Evolutionary conservation across 805 yeast species (phyloP).

Genomic region (Monosporozyma yasuniensis): DNA sequence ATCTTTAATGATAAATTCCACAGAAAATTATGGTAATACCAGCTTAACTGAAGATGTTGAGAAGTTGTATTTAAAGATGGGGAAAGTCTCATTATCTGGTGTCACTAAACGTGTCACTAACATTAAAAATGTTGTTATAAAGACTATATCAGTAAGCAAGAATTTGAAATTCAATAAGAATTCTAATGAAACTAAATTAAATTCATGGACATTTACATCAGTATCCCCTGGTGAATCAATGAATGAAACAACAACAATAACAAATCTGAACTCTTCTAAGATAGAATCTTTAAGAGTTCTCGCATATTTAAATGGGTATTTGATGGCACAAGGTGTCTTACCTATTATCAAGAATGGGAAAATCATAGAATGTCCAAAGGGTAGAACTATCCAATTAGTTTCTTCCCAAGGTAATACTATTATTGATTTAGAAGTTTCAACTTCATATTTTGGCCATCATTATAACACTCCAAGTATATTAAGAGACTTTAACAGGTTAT

Average conservation of each 20-base stretch:
- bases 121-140: constrained; percentile 19
- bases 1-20: constrained; percentile 19
- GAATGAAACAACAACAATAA: constrained; percentile 60
- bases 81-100: constrained; percentile 31
- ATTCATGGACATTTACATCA: constrained; percentile 63
- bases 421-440: constrained; percentile 42
- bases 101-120: constrained; percentile 11
- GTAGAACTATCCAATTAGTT: constrained; percentile 37
- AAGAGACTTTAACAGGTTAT: constrained; percentile 48
- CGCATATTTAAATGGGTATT: constrained; percentile 54
- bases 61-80: constrained; percentile 49
- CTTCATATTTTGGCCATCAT: constrained; percentile 60
- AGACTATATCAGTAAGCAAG: constrained; percentile 34
- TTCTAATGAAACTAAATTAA: constrained; percentile 45
- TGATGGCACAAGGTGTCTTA: constrained; percentile 51
- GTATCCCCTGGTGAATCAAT: constrained; percentile 62
- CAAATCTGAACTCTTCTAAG: constrained; percentile 41
- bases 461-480: constrained; percentile 52
- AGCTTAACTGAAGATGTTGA: constrained; percentile 45
- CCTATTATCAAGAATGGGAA: constrained; percentile 39
- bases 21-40: constrained; percentile 44
- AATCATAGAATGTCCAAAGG: constrained; percentile 41
- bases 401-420: constrained; percentile 35
- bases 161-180: constrained; percentile 54
- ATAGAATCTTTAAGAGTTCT: constrained; percentile 48